phyloP scores from a whole-genome alignment of 2,329 filamentous ascomycete species.

The Diaporthe helianthi region DNA sequence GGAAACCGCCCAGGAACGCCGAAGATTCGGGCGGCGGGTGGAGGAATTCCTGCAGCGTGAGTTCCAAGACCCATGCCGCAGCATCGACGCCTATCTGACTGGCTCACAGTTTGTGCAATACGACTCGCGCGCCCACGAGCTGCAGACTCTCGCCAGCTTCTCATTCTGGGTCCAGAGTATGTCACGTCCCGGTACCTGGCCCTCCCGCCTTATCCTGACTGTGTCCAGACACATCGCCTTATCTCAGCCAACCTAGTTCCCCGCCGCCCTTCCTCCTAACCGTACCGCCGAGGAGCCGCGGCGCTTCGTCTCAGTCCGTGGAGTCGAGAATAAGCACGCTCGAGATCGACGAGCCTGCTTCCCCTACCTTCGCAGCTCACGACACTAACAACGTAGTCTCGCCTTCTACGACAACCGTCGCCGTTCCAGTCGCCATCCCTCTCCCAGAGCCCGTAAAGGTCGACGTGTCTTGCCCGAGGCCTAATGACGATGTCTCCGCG shows the following conservation, averaged over 20 bases:
- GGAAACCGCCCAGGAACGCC: constrained; percentile 82
- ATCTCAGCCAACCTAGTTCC: constrained; percentile 66
- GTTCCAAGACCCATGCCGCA: constrained; percentile 39
- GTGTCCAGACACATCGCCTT: constrained; percentile 50
- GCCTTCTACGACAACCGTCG: constrained; percentile 5
- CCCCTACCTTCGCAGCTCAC: constrained; percentile 52
- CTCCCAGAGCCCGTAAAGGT: constrained; percentile 72
- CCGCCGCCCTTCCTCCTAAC: constrained; percentile 76
- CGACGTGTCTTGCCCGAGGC: constrained; percentile 85
- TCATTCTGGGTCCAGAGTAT: constrained; percentile 92
- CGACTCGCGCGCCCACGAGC: constrained; percentile 86
- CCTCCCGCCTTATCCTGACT: constrained; percentile 29
- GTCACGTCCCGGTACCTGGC: constrained; percentile 40
- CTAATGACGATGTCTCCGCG: constrained; percentile 82
- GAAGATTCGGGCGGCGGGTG: constrained; percentile 91
- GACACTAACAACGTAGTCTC: constrained; percentile 45
- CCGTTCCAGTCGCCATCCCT: constrained; percentile 20
- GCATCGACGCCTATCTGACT: constrained; percentile 39
- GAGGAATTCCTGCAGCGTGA: constrained; percentile 91
- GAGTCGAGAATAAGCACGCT: constrained; percentile 80
- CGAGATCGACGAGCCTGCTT: constrained; percentile 69
- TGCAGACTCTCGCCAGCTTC: constrained; percentile 90
- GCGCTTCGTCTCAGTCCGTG: constrained; percentile 87
- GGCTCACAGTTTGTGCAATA: constrained; percentile 85
- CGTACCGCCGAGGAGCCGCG: constrained; percentile 77